Percentiles rank a stretch among this genome's conserved stretches.
Evolutionary conservation across 2,329 filamentous ascomycete genomes (phyloP).

Genomic region (Diaporthe longicolla): DNA sequence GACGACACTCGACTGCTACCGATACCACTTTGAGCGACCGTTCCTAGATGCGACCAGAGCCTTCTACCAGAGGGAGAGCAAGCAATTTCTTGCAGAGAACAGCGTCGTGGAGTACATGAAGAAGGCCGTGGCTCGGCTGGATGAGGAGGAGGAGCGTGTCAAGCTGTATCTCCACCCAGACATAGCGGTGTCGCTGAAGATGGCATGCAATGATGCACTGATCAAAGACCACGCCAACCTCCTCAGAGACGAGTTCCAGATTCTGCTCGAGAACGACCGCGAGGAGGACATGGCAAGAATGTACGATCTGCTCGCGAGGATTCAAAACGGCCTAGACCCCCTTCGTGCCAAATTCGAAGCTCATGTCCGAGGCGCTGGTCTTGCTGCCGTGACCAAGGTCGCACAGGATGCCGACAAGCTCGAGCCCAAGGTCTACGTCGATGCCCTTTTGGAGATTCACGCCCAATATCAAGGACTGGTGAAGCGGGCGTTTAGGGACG

Average conservation of each 20-base stretch:
- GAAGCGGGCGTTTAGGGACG: conserved; percentile 91
- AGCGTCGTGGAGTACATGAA: conserved; percentile 99
- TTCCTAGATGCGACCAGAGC: conserved; percentile 87
- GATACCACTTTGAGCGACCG: conserved; percentile 90
- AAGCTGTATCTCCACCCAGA: conserved; percentile 92
- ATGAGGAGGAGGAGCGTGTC: conserved; percentile 95
- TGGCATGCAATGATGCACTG: conserved; percentile 87
- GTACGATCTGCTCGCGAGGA: conserved; percentile 91
- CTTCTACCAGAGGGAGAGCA: conserved; percentile 94
- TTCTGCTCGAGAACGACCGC: conserved; percentile 92
- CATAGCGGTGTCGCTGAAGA: conserved; percentile 87
- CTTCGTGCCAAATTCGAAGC: conserved; percentile 89
- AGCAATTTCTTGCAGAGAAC: conserved; percentile 95
- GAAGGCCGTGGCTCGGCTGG: conserved; percentile 90
- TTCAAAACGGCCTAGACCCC: conserved; percentile 92
- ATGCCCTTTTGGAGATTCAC: conserved; percentile 94
- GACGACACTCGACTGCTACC: conserved; percentile 95
- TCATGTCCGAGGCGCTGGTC: conserved; percentile 91
- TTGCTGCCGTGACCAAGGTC: conserved; percentile 91
- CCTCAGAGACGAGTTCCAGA: conserved; percentile 96
- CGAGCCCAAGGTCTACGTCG: conserved; percentile 97
- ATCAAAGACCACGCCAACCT: conserved; percentile 89
- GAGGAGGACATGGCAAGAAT: conserved; percentile 96
- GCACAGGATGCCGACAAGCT: conserved; percentile 89
- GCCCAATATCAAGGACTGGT: conserved; percentile 93